Evolutionary conservation across 352 stramenopile species (phyloP).

Genomic region (Globisporangium nunn): DNA sequence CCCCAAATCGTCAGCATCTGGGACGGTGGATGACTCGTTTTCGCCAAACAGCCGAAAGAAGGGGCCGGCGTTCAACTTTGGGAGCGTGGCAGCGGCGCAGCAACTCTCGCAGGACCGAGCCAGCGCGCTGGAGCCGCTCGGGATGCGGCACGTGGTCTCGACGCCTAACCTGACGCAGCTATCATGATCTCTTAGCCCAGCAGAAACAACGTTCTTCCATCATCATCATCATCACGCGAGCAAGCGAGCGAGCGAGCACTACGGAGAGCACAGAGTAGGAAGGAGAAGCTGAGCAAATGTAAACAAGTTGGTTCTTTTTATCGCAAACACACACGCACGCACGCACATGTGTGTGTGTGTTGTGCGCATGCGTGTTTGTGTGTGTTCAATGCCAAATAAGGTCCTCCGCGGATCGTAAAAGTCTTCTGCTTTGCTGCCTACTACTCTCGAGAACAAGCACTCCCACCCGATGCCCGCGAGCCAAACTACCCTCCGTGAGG

Average conservation of each 20-base stretch:
- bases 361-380: too few relatives aligned
- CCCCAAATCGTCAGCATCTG: background rate
- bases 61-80: slow-evolving; percentile 2
- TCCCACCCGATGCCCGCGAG: background rate
- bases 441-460: background rate
- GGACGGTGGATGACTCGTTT: background rate
- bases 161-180: slow-evolving; percentile 45
- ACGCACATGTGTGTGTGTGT: background rate
- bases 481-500: background rate
- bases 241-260: background rate
- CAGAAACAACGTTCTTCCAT: background rate
- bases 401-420: background rate
- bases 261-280: background rate
- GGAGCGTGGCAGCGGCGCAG: slow-evolving; percentile 14
- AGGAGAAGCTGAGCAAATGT: slow-evolving; percentile 10
- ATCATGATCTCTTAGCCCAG: slow-evolving; percentile 3
- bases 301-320: slow-evolving; percentile 15
- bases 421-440: background rate
- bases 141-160: slow-evolving; percentile 57
- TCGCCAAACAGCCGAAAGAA: slow-evolving; percentile 1
- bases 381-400: background rate
- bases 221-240: background rate
- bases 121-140: slow-evolving; percentile 14
- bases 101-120: slow-evolving; percentile 21
- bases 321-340: slow-evolving; percentile 2